These are phyloP conservation scores for Hibiscus syriacus DNA, from an alignment of 345 rosid species.

Conservation along the genomic window DNA sequence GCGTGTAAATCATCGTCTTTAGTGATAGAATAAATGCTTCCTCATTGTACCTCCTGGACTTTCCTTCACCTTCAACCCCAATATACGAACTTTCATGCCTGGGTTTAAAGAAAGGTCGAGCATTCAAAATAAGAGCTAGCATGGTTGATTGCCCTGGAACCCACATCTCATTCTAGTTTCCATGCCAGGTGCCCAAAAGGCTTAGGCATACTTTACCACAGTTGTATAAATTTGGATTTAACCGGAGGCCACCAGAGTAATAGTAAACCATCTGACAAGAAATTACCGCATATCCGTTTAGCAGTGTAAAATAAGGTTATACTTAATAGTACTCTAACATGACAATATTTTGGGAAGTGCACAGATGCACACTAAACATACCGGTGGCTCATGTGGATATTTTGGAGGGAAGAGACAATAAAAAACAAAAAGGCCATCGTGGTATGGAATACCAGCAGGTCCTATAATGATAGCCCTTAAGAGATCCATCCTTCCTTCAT, in stretches of 20 bases:
- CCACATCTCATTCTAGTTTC: slow-evolving; percentile 42
- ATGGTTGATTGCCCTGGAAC: slow-evolving; percentile 41
- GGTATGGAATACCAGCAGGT: too few species aligned
- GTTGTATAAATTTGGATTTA: too few species aligned
- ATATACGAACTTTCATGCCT: slow-evolving; percentile 26
- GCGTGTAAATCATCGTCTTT: too few species aligned
- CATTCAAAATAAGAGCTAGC: slow-evolving; percentile 48
- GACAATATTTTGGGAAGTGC: neutral
- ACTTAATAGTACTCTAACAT: neutral
- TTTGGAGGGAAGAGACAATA: slow-evolving; percentile 45
- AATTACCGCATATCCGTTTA: slow-evolving; percentile 3
- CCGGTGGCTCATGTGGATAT: slow-evolving; percentile 46
- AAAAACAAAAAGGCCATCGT: slow-evolving; percentile 58
- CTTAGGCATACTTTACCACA: too few species aligned
- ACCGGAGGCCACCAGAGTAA: too few species aligned
- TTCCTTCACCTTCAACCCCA: slow-evolving; percentile 24
- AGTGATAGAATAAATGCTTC: slow-evolving; percentile 33
- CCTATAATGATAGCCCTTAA: slow-evolving; percentile 48
- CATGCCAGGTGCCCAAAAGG: slow-evolving; percentile 63
- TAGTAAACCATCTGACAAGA: slow-evolving; percentile 38
- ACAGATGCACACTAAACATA: slow-evolving; percentile 11
- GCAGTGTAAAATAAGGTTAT: neutral
- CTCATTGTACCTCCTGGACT: slow-evolving; percentile 36
- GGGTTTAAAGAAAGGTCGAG: slow-evolving; percentile 49
- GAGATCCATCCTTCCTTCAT: too few species aligned